Evolutionary conservation across 2,329 filamentous ascomycete genomes (phyloP), one percentile per base, ranked within the genome.

Genomic region (Trichoderma oligosporum): DNA sequence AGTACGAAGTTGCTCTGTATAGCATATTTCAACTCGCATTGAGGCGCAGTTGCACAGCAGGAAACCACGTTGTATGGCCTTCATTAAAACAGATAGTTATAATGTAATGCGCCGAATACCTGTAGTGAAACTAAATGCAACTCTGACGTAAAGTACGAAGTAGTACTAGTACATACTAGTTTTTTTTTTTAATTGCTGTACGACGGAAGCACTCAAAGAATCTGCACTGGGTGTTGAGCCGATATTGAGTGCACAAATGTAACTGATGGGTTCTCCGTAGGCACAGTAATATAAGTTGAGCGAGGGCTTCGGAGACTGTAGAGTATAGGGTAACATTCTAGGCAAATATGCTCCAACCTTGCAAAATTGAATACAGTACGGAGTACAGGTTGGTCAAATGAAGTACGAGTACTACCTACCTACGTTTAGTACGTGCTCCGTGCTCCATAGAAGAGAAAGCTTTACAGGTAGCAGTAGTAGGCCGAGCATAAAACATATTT

Each of bases 61-160:
- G 47, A 31, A 6, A 31, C 14, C 29, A 35, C 16, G 22, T 31
- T 16, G 52, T 38, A 42, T 16, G 42, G 24, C 33, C 24, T 38
- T 14, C 12, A 38, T 38, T 38, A 38, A 6, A 6, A 31, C 27
- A 31, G 27, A 6, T 11, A 31, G 27, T 31, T 11, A 11, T 11
- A 31, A 6, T 39, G 18, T 9, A 27, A 38, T 27, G 11, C 12
- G n/a, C 25, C 16, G 31, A 27, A 36, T 27, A 14, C 41, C 31
- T 41, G 53, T 33, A 18, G 45, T 51, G 36, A 57, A 57, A 57
- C 54, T 16, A 33, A 44, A 35, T 42, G 29, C 27, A 20, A 49
- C 54, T 44, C 27, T 57, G 45, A 42, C 45, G 46, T 38, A 45
- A 41, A 27, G 14, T 33, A 12, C 22, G 18, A 11, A 25, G 29